Conservation (phyloP, 176 grass and related monocot genomes). For the Areca catechu region DNA sequence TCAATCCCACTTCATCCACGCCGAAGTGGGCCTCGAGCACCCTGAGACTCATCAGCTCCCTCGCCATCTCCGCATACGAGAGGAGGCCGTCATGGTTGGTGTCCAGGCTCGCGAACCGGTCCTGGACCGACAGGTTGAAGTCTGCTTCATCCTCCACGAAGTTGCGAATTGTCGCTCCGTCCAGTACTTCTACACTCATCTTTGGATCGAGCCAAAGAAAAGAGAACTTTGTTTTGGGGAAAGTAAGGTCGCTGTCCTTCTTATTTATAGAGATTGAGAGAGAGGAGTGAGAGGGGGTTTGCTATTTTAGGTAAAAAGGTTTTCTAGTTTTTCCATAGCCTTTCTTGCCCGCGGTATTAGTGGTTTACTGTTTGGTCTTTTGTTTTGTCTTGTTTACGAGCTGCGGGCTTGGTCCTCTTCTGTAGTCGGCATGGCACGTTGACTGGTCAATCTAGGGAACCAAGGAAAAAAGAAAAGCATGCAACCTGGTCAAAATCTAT, state of each 20-base stretch:
- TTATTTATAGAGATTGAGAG: background rate
- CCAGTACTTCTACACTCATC: background rate
- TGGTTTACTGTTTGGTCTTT: too few relatives aligned
- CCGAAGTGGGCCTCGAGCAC: slow-evolving; percentile 47
- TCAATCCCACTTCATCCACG: slow-evolving; percentile 22
- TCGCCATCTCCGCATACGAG: slow-evolving; percentile 50
- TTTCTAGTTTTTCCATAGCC: too few relatives aligned
- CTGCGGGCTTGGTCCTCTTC: too few relatives aligned
- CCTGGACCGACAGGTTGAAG: background rate
- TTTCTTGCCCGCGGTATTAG: too few relatives aligned
- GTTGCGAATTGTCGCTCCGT: background rate
- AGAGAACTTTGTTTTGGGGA: background rate
- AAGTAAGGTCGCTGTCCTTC: background rate
- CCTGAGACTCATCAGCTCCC: slow-evolving; percentile 49
- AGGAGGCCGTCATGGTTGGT: slow-evolving; percentile 44
- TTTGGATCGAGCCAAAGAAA: background rate
- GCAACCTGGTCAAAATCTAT: too few relatives aligned
- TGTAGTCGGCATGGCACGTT: too few relatives aligned
- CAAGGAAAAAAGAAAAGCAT: too few relatives aligned
- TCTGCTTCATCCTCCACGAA: background rate
- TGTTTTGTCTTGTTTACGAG: too few relatives aligned
- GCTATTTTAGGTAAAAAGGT: too few relatives aligned
- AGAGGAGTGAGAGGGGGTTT: background rate
- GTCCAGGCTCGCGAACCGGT: slow-evolving; percentile 43
- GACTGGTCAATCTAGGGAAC: too few relatives aligned